Evolutionary conservation across 495 filamentous ascomycete species (phyloP).

Genomic region (Tuber umbilicatum): DNA sequence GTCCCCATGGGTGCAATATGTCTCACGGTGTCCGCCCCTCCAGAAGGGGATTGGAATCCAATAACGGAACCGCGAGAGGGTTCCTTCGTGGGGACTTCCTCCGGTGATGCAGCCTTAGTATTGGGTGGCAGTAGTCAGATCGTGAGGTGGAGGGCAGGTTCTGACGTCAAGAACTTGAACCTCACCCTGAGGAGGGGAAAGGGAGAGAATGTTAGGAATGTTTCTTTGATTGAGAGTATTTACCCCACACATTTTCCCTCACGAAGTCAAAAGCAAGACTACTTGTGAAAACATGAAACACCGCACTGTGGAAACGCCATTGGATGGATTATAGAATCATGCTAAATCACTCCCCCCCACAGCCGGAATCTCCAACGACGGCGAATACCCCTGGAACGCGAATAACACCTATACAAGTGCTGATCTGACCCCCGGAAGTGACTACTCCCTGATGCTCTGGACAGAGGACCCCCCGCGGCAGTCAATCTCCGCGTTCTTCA

Average conservation of each 20-base stretch:
- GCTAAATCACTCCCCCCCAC: conserved; percentile 3
- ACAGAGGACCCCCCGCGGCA: conserved; percentile 29
- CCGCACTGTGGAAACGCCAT: neutral
- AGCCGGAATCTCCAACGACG: conserved; percentile 33
- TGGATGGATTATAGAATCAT: neutral
- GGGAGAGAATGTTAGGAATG: conserved; percentile 24
- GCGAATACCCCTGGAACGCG: conserved; percentile 38
- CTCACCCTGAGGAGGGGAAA: conserved; percentile 32
- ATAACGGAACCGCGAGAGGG: conserved; percentile 25
- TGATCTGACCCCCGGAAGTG: conserved; percentile 25
- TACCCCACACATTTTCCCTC: neutral
- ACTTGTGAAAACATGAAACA: neutral
- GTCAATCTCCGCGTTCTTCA: conserved; percentile 37
- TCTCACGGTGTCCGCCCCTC: neutral
- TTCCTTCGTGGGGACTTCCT: conserved; percentile 18
- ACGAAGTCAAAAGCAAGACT: no score
- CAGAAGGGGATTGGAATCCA: conserved; percentile 27
- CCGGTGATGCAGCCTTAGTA: neutral
- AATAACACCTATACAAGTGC: conserved; percentile 20
- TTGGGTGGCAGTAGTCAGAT: conserved; percentile 10
- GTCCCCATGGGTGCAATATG: conserved; percentile 28
- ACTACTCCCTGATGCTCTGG: conserved; percentile 41
- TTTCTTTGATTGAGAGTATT: conserved; percentile 33
- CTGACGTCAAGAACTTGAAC: conserved; percentile 28
- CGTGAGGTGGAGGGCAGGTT: conserved; percentile 26